These are phyloP conservation scores for Blastocystis sp. DNA, from an alignment of 352 stramenopile genomes.

Conservation along the genomic window DNA sequence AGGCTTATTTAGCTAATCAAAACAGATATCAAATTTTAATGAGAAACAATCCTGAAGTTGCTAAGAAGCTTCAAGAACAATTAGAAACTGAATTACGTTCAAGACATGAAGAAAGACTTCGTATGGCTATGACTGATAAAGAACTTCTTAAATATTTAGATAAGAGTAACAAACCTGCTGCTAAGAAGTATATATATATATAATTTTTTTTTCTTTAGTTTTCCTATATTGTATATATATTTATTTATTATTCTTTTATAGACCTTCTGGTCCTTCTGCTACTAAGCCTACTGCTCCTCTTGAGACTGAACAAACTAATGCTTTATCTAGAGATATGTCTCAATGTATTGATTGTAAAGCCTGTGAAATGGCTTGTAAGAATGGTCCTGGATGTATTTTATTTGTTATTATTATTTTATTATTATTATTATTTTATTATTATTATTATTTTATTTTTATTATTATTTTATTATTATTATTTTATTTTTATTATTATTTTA, in stretches of 20 bases:
- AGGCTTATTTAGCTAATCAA: conserved; percentile 6
- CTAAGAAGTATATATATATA: no score
- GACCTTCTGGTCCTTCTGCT: not conserved
- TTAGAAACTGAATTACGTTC: not conserved
- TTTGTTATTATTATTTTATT: conserved; percentile 40
- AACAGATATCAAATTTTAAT: conserved; percentile 24
- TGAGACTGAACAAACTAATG: conserved; percentile 38
- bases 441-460: no score
- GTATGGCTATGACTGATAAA: conserved; percentile 31
- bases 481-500: conserved; percentile 38
- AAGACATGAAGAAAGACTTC: conserved; percentile 30
- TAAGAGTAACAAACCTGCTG: no score
- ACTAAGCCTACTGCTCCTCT: conserved; percentile 32
- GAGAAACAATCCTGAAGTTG: conserved; percentile 19
- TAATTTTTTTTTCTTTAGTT: no score
- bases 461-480: no score
- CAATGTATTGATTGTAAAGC: conserved; percentile 46
- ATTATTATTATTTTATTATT: no score
- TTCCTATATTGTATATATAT: no score
- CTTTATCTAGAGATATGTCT: conserved; percentile 42
- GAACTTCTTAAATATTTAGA: conserved; percentile 19
- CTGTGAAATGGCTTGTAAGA: conserved; percentile 43
- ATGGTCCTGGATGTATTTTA: conserved; percentile 40
- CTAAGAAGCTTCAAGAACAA: not conserved
- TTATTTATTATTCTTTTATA: no score